These are phyloP conservation scores for Entomortierella lignicola DNA, from an alignment of 192 early-diverging fungal species.

Conservation along the genomic window DNA sequence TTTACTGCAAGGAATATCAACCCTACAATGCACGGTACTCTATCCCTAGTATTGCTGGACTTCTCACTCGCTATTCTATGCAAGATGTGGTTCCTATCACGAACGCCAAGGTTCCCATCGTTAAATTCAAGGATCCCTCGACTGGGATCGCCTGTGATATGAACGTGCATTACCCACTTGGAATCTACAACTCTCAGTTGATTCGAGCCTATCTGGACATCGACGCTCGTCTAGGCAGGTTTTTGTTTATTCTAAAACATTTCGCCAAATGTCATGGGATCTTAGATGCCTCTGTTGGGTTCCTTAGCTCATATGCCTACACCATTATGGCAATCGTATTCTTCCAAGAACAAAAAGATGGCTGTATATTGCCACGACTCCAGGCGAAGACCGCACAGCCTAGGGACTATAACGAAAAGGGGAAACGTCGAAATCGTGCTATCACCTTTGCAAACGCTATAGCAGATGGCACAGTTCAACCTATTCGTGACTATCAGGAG, in stretches of 20 bases:
- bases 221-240: slow-evolving; percentile 38
- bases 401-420: not conserved
- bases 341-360: slow-evolving; percentile 22
- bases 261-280: slow-evolving; percentile 48
- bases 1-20: slow-evolving; percentile 2
- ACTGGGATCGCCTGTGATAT: slow-evolving; percentile 47
- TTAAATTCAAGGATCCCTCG: slow-evolving; percentile 44
- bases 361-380: slow-evolving; percentile 33
- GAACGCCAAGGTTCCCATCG: slow-evolving; percentile 54
- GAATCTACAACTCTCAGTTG: slow-evolving; percentile 52
- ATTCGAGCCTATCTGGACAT: slow-evolving; percentile 43
- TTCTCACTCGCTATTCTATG: slow-evolving; percentile 31
- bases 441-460: not conserved
- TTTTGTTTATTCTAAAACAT: slow-evolving; percentile 45
- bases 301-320: slow-evolving; percentile 44
- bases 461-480: not conserved
- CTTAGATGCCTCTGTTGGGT: slow-evolving; percentile 24
- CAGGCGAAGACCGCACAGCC: slow-evolving; percentile 17
- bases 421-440: not conserved
- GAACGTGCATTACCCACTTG: slow-evolving; percentile 43
- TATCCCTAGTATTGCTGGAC: slow-evolving; percentile 12
- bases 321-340: slow-evolving; percentile 47
- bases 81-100: slow-evolving; percentile 22
- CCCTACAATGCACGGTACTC: not conserved
- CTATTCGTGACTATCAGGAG: slow-evolving; percentile 9